Evolutionary conservation across 2,329 filamentous ascomycete genomes (phyloP).

Genomic region (Calonectria leucothoes): DNA sequence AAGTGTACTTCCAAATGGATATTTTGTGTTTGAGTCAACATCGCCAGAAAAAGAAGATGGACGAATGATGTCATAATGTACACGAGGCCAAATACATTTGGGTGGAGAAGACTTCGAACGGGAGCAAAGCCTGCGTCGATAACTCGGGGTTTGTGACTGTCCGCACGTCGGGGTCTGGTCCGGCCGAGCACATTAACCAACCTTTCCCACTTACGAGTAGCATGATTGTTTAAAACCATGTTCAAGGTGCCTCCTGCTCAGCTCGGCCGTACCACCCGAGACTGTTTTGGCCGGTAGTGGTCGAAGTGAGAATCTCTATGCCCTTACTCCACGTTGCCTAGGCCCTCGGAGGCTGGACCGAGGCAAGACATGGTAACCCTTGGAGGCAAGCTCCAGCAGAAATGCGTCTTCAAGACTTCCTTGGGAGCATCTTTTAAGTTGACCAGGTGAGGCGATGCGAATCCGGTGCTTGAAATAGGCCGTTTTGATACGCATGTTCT

Average conservation of each 20-base stretch:
- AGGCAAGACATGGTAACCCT: conserved; percentile 2
- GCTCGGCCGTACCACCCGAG: conserved; percentile 14
- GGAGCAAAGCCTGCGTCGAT: conserved; percentile 17
- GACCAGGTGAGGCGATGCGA: neutral
- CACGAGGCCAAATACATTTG: conserved; percentile 26
- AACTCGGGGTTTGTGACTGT: conserved; percentile 19
- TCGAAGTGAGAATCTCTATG: neutral
- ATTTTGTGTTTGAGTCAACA: no score
- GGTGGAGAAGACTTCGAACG: conserved; percentile 21
- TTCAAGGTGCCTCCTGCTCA: conserved; percentile 19
- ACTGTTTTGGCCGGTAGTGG: conserved; percentile 16
- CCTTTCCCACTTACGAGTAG: neutral
- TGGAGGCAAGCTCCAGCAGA: neutral
- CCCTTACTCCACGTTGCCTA: neutral
- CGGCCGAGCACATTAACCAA: neutral
- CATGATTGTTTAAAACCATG: conserved; percentile 26
- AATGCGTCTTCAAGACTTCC: neutral
- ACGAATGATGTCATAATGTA: conserved; percentile 21
- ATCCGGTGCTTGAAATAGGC: neutral
- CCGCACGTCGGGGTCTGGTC: neutral
- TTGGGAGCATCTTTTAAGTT: neutral
- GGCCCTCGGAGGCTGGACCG: neutral
- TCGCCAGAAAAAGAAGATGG: conserved; percentile 25
- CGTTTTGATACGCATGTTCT: neutral
- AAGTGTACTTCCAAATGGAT: no score